Evolutionary conservation across 75 land plant genomes (phyloP), one percentile per base, ranked within the genome.

Genomic region (Selaginella moellendorffii): DNA sequence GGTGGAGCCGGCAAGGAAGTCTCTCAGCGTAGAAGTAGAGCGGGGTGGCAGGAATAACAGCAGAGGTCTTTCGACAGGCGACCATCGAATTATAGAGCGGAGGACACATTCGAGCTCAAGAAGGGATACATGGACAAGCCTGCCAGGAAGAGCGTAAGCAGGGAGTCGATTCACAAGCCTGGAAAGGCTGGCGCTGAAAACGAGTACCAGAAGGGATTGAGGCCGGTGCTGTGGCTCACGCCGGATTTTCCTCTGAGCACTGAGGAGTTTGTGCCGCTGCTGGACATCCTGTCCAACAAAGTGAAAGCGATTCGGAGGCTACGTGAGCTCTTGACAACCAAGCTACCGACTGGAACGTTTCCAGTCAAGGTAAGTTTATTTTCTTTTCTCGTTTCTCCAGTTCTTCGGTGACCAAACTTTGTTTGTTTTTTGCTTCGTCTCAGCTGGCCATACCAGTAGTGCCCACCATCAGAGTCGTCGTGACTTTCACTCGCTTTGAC

Each of bases 401-500:
- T n/a, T n/a, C n/a, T n/a, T n/a, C n/a, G n/a, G n/a, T n/a, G n/a
- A n/a, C n/a, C n/a, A n/a, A n/a, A n/a, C n/a, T n/a, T n/a, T n/a
- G n/a, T n/a, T n/a, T n/a, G n/a, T n/a, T n/a, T n/a, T n/a, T n/a
- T n/a, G n/a, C n/a, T n/a, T n/a, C n/a, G n/a, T n/a, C n/a, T n/a
- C n/a, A 92, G 98, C 68, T 92, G 52, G 98, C 95, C 14, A 88
- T 92, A 22, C 98, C 98, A 12, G 80, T 92, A 54, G 85, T n/a
- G n/a, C 98, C 98, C 2, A 92, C 98, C 1, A 85, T 92, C 2
- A 65, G 98, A 31, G 98, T 92, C 24, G 79, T 92, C 31, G 76
- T 92, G 22, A 92, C 95, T 1, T 87, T 92, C 63, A 83, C 96
- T 21, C 87, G 86, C 75, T 92, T 88, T 76, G 89, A 92, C 66